phyloP scores from a whole-genome alignment of 441 rosid genomes.

The Aleurites moluccanus region DNA sequence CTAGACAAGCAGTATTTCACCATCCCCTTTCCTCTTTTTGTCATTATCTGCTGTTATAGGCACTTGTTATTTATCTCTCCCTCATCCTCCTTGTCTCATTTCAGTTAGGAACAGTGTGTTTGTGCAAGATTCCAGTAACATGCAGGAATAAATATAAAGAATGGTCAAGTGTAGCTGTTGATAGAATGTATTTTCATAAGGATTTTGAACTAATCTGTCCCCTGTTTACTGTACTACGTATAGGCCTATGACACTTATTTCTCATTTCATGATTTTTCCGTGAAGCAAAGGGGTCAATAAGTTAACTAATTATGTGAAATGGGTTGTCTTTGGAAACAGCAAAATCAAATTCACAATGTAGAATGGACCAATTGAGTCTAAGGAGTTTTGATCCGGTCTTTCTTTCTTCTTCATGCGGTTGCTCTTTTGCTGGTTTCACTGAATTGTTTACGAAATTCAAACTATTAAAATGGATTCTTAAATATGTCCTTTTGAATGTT shows the following conservation, averaged over 20 bases:
- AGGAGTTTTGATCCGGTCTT: neutral
- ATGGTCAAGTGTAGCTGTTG: neutral
- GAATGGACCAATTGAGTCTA: neutral
- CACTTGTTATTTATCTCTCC: slow-evolving; percentile 6
- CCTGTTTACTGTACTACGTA: neutral
- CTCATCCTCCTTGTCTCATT: neutral
- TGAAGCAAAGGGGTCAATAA: neutral
- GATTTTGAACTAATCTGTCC: slow-evolving; percentile 1
- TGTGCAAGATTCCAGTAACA: neutral
- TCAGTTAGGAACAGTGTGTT: neutral
- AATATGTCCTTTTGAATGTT: neutral
- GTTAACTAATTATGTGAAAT: neutral
- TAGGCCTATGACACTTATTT: neutral
- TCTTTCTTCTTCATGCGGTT: slow-evolving; percentile 5
- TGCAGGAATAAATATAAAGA: neutral
- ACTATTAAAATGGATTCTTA: neutral
- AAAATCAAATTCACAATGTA: neutral
- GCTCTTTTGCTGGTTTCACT: neutral
- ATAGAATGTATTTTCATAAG: neutral
- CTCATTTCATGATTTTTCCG: neutral
- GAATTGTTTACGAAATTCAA: neutral
- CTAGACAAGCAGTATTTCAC: neutral
- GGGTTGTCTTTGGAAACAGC: neutral
- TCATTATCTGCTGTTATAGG: neutral
- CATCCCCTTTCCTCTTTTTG: too few species aligned